Base-by-base conservation (phyloP, 2,329 filamentous ascomycete species). In the Scortechinia acanthostroma region DNA sequence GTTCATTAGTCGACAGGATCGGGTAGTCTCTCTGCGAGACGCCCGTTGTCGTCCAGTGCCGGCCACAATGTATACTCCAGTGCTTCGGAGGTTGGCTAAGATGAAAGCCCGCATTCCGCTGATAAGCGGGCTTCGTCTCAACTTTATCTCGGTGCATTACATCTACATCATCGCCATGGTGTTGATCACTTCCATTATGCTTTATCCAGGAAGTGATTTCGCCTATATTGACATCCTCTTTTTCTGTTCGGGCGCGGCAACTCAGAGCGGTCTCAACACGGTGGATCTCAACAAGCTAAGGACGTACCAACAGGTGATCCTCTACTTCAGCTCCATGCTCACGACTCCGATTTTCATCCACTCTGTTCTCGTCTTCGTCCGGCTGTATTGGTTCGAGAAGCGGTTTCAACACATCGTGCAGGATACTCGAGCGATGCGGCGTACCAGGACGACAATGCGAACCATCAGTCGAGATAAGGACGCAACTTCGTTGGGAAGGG, bases 311-410 rank as follows among this genome's bases (percentile, higher is more conserved):
- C 86, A 93, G 64, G 61, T 88, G 35, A 73, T 86, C 43, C 66
- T 94, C 21, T 90, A 85, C 54, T 55, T 90, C 4, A 71, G 88
- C 33, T 71, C 84, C 3, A 83, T 89, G 71, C 54, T 88, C 13
- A 81, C 84, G 21, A 95, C 89, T 43, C 90, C 90, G 0, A 93
- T 95, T 49, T 83, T 86, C 42, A 83, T 95, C 54, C 82, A 95
- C 57, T 80, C 86, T 2, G 86, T 80, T 40, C 89, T 98, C 40
- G 93, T 98, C 4, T 91, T 95, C 54, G 74, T 97, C 14, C 86
- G 93, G 21, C 71, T 98, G 2, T 96, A 95, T 65, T 98, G 91
- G 91, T 98, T 98, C 59, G 91, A 98, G 64, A 95, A 94, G 63
- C 80, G 91, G 4, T 97, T 98, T 59, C 86, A 95, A 58, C 76